phyloP scores from a whole-genome alignment of 1,284 basidiomycete species.

The Tranzscheliella williamsii region DNA sequence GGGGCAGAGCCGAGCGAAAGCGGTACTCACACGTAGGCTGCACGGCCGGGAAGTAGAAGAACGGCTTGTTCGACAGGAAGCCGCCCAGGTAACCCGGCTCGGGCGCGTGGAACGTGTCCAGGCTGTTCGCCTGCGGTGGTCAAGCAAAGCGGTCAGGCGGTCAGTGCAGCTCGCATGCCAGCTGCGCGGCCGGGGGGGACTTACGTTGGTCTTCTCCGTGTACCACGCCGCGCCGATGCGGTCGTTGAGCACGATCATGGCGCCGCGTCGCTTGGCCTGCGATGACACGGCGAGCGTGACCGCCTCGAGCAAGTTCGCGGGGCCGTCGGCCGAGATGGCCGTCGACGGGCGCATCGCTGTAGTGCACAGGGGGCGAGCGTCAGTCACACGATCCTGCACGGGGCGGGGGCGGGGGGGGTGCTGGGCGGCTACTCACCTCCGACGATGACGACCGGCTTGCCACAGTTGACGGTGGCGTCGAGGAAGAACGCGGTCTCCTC shows the following conservation, averaged over 20 bases:
- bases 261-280: slow-evolving; percentile 43
- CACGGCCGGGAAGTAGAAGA: background rate
- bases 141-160: too few species aligned
- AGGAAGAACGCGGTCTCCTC: slow-evolving; percentile 57
- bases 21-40: too few species aligned
- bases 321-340: slow-evolving; percentile 54
- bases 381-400: too few species aligned
- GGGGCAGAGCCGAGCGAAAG: too few species aligned
- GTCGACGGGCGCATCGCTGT: slow-evolving; percentile 61
- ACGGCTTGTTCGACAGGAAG: background rate
- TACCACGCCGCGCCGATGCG: slow-evolving; percentile 55
- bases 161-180: too few species aligned
- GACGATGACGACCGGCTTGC: slow-evolving; percentile 58
- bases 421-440: too few species aligned
- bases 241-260: slow-evolving; percentile 58
- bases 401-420: too few species aligned
- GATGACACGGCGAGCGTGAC: slow-evolving; percentile 45
- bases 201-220: slow-evolving; percentile 54
- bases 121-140: too few species aligned
- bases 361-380: too few species aligned
- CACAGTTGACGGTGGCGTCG: slow-evolving; percentile 39
- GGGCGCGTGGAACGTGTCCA: slow-evolving; percentile 58
- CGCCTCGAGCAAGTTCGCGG: slow-evolving; percentile 57
- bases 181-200: too few species aligned
- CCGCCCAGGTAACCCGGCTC: slow-evolving; percentile 50